Base-by-base conservation (phyloP, 2,329 filamentous ascomycete genomes). In the Xylaria sp. region DNA sequence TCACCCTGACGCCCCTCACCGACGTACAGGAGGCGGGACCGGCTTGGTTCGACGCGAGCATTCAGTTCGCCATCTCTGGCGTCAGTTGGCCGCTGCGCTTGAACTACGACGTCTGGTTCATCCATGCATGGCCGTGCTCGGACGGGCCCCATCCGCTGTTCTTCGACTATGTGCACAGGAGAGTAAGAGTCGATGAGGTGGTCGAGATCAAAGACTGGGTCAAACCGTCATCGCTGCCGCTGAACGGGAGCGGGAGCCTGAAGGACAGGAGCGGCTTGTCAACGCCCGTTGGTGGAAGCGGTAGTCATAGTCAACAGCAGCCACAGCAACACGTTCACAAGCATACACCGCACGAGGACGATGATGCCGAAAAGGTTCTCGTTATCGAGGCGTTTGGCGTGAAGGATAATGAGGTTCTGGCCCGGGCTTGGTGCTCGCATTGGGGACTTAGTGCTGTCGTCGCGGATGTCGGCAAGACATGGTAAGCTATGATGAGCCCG, bases 351-450 rank as follows among this genome's bases (percentile, higher is more conserved):
- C 65, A 73, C 40, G 80, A 83, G 15, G 81, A 83, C 15, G 81
- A 84, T 20, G 87, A 90, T 63, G 82, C 88, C 31, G 90, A 91
- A 72, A 87, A 87, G 73, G 90, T 94, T 3, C 82, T 94, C 9
- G 89, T 91, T 4, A 85, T 93, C 15, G 90, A 93, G 80, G 90
- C 91, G 0, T 89, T 92, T 77, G 92, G 92, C 0, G 90, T 91
- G 26, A 83, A 83, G 58, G 92, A 93, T 78, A 93, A 93, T 72
- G 92, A 93, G 79, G 91, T 93, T 4, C 85, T 94, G 74, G 91
- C 90, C 0, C 83, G 92, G 70, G 91, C 92, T 6, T 94, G 92
- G 92, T 93, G 91, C 77, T 87, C 90, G 64, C 90, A 93, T 74
- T 92, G 90, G 87, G 92, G 92, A 2, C 80, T 93, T 74, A 89